Base-by-base conservation (phyloP, 2,329 filamentous ascomycete genomes). In the Clathrospora elynae region DNA sequence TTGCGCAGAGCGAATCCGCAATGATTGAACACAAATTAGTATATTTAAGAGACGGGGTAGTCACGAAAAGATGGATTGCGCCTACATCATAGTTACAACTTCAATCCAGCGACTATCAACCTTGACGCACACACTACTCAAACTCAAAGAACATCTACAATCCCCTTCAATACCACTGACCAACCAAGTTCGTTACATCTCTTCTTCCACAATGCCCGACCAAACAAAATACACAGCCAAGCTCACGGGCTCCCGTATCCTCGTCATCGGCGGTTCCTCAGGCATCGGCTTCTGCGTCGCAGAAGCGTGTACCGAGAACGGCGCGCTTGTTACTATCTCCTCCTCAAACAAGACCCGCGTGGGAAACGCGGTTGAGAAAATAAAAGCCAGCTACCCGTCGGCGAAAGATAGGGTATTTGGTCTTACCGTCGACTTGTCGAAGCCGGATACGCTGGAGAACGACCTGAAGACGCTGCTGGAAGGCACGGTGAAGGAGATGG, bases 221-320 rank as follows among this genome's bases (percentile, higher is more conserved):
- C 66, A 72, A 55, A 62, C 54, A 40, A 75, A 75, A 53, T 76
- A 75, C 55, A 68, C 64, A 40, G 75, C 76, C 51, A 80, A 78
- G 59, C 75, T 81, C 20, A 49, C 65, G 8, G 65, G 61, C 51
- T 61, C 68, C 18, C 73, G 71, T 47, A 66, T 85, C 54, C 77
- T 88, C 26, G 68, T 87, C 58, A 74, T 87, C 32, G 84, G 84
- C 30, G 85, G 82, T 26, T 79, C 80, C 2, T 76, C 78, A 11
- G 84, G 84, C 36, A 83, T 87, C 26, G 84, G 84, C 20, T 81
- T 76, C 51, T 75, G 71, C 40, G 79, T 83, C 8, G 83, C 84
- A 36, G 78, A 84, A 71, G 78, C 76, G 2, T 70, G 74, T 10
- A 61, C 85, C 28, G 78, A 79, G 38, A 70, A 77, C 43, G 81